These are phyloP conservation scores for Condylostoma magnum DNA, from an alignment of 169 alveolate species.

Conservation along the genomic window DNA sequence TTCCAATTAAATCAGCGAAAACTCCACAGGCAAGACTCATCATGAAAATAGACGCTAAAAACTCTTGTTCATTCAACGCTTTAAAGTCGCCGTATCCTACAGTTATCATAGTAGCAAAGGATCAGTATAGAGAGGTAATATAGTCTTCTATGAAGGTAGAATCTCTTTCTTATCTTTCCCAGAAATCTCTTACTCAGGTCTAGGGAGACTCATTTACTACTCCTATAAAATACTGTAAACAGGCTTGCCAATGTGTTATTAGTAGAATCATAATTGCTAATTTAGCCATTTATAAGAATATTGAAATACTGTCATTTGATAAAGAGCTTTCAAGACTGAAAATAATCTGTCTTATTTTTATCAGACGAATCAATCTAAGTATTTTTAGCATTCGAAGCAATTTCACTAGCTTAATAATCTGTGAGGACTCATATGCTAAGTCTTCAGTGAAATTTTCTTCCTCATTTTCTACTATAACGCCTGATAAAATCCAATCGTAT, in stretches of 20 bases:
- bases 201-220: background rate
- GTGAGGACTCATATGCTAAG: background rate
- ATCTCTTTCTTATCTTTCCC: background rate
- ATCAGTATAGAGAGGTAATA: slow-evolving; percentile 12
- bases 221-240: background rate
- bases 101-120: slow-evolving; percentile 25
- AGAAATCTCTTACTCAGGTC: background rate
- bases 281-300: background rate
- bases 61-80: background rate
- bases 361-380: background rate
- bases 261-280: background rate
- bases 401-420: too few species aligned
- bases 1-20: slow-evolving; percentile 13
- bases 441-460: too few species aligned
- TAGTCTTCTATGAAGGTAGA: background rate
- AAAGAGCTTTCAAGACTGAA: slow-evolving; percentile 2
- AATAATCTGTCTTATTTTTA: background rate
- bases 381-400: background rate
- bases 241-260: slow-evolving; percentile 22
- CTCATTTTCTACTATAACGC: background rate
- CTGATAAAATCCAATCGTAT: background rate
- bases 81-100: slow-evolving; percentile 27
- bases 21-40: slow-evolving; percentile 2
- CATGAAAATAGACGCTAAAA: background rate
- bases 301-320: slow-evolving; percentile 1